Base-by-base conservation (phyloP, 139 green algal species). In the Picochlorum sp. region DNA sequence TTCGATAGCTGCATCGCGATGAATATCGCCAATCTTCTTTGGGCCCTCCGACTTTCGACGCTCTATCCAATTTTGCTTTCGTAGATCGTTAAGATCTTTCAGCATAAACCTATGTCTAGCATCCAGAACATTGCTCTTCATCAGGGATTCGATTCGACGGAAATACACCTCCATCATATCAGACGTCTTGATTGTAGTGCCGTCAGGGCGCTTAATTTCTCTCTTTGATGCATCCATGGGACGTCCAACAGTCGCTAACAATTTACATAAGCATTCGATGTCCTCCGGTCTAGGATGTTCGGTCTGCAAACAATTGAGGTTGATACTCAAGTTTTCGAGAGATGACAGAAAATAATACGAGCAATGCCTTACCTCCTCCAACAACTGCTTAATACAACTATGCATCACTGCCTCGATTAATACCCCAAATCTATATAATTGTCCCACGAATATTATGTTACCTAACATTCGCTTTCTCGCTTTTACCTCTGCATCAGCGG, bases 361-460 rank as follows among this genome's bases (percentile, higher is more conserved):
- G 13, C 15, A 54, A 41, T 41, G 7, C 8, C 47, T 18, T 21
- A 81, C 65, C 57, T 87, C 74, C 28, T 73, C 66, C 21, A 88
- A 77, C 45, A 88, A 78, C 57, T 84, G 69, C 68, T 77, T 61
- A 24, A 93, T 87, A 67, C 88, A 97, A 32, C 70, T 77, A 79
- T 99, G 94, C 82, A 98, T 96, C 76, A 98, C 96, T 62, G 83
- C 88, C 80, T 98, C 93, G 0, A 90, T 97, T 20, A 99, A 84
- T 80, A 98, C 90, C 15, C 80, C 75, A 59, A 89, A 74, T 66
- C 83, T 79, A 79, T 84, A 95, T 20, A 96, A 75, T 70, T 94
- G 81, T 28, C 90, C 92, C n/a, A 99, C 95, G 72, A 98, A 96
- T 57, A 91, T 84, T 72, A 99, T 97, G 82, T 98, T 99, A 54